A percentile compares a stretch with the other conserved stretches of the same genome.
These are phyloP conservation scores for Zygosaccharomyces pseudorouxii DNA, from an alignment of 805 yeast genomes.

Conservation along the genomic window DNA sequence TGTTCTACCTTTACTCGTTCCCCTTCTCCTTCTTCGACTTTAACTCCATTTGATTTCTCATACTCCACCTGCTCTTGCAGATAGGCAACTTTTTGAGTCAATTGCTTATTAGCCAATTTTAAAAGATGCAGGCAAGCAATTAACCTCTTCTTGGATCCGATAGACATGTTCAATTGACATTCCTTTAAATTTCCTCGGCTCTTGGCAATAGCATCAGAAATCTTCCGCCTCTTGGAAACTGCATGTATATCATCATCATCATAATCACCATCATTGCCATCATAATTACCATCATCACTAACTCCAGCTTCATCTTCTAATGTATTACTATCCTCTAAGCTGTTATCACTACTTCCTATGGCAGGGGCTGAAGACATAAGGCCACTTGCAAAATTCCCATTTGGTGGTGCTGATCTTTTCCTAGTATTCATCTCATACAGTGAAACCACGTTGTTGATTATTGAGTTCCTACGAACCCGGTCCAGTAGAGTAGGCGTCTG, in stretches of 20 bases:
- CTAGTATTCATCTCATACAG: conserved; percentile 36
- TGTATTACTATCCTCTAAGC: conserved; percentile 50
- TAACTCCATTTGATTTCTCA: conserved; percentile 35
- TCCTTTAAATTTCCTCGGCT: conserved; percentile 38
- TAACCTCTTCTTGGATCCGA: conserved; percentile 70
- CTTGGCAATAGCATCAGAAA: conserved; percentile 36
- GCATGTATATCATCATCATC: conserved; percentile 12
- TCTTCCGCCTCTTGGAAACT: conserved; percentile 35
- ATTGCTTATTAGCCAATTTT: conserved; percentile 73
- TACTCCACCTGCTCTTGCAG: conserved; percentile 55
- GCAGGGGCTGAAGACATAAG: too few species aligned
- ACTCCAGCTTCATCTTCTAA: conserved; percentile 22
- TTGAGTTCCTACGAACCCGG: conserved; percentile 19
- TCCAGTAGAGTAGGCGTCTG: conserved; percentile 11
- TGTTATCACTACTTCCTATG: conserved; percentile 38
- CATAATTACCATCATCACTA: conserved; percentile 5
- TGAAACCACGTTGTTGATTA: conserved; percentile 46
- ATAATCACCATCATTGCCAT: background rate
- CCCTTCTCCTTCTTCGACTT: background rate
- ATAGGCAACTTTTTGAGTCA: conserved; percentile 59
- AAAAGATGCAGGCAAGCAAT: conserved; percentile 76
- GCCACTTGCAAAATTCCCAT: conserved; percentile 15
- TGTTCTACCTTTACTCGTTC: conserved; percentile 12
- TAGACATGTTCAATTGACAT: conserved; percentile 41
- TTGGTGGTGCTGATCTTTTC: conserved; percentile 39